Evolutionary conservation across 352 stramenopile species (phyloP).

Genomic region (Globisporangium splendens): DNA sequence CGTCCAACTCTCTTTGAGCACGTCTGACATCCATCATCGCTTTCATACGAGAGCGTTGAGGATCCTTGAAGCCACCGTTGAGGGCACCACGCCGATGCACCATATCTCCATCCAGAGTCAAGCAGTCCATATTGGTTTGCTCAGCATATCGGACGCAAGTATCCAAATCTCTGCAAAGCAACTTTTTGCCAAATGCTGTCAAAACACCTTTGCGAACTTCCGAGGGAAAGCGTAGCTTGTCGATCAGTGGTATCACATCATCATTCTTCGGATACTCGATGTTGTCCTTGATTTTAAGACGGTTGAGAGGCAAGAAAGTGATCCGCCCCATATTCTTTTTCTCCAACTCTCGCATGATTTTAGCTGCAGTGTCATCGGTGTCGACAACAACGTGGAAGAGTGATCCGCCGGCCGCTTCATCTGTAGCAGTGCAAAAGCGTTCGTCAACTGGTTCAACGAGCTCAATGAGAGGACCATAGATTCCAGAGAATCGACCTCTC

Average conservation of each 20-base stretch:
- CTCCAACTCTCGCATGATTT: constrained; percentile 94
- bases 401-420: constrained; percentile 93
- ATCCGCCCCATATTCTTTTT: constrained; percentile 92
- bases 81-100: constrained; percentile 96
- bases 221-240: constrained; percentile 80
- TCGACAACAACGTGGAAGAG: constrained; percentile 99
- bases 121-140: constrained; percentile 93
- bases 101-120: constrained; percentile 98
- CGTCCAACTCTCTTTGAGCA: constrained; percentile 71
- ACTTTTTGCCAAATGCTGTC: constrained; percentile 96
- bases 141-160: constrained; percentile 77
- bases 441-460: constrained; percentile 89
- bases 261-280: constrained; percentile 73
- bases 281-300: constrained; percentile 87
- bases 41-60: constrained; percentile 62
- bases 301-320: constrained; percentile 96
- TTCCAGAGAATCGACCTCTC: constrained; percentile 59
- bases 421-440: constrained; percentile 93
- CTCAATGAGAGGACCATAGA: constrained; percentile 96
- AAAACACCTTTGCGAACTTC: constrained; percentile 92
- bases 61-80: constrained; percentile 96
- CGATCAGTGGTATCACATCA: constrained; percentile 79
- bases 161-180: constrained; percentile 94
- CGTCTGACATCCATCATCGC: constrained; percentile 84
- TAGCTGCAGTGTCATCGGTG: constrained; percentile 94